Percentiles rank a stretch among this genome's conserved stretches.
These are phyloP conservation scores for Chaetoceros muelleri DNA, from an alignment of 108 stramenopile species.

Conservation along the genomic window DNA sequence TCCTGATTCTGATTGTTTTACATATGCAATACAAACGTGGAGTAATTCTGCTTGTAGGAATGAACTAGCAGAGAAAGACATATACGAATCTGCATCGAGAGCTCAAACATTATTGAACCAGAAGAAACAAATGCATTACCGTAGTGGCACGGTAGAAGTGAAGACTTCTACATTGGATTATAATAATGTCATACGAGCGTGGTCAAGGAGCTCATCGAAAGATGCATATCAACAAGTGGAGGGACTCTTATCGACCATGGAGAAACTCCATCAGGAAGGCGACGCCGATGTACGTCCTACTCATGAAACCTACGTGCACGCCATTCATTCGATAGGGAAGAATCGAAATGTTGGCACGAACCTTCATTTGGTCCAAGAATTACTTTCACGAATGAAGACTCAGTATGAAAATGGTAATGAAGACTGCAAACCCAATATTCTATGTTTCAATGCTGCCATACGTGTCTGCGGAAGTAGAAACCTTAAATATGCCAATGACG, in stretches of 20 bases:
- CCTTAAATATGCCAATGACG: slow-evolving; percentile 8
- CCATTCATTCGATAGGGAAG: slow-evolving; percentile 23
- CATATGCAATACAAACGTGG: slow-evolving; percentile 57
- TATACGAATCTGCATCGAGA: slow-evolving; percentile 28
- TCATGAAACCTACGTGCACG: slow-evolving; percentile 25
- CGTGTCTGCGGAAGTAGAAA: slow-evolving; percentile 29
- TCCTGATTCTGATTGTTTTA: slow-evolving; percentile 58
- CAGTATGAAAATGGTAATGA: slow-evolving; percentile 27
- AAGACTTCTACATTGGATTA: slow-evolving; percentile 38
- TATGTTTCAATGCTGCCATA: slow-evolving; percentile 47
- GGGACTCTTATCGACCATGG: slow-evolving; percentile 23
- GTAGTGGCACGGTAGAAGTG: slow-evolving; percentile 37
- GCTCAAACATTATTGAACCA: slow-evolving; percentile 36
- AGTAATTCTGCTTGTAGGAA: slow-evolving; percentile 29
- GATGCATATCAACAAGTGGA: slow-evolving; percentile 8
- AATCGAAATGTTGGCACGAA: slow-evolving; percentile 9
- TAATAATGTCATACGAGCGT: slow-evolving; percentile 42
- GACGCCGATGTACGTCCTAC: slow-evolving; percentile 28
- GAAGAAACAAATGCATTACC: slow-evolving; percentile 52
- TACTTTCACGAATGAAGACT: slow-evolving; percentile 27
- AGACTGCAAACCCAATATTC: slow-evolving; percentile 17
- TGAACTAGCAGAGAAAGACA: slow-evolving; percentile 18
- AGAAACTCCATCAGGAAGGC: slow-evolving; percentile 11
- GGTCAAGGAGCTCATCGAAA: slow-evolving; percentile 8
- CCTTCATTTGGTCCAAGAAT: slow-evolving; percentile 21